phyloP scores from a whole-genome alignment of 495 filamentous ascomycete species.

The Echria macrotheca region DNA sequence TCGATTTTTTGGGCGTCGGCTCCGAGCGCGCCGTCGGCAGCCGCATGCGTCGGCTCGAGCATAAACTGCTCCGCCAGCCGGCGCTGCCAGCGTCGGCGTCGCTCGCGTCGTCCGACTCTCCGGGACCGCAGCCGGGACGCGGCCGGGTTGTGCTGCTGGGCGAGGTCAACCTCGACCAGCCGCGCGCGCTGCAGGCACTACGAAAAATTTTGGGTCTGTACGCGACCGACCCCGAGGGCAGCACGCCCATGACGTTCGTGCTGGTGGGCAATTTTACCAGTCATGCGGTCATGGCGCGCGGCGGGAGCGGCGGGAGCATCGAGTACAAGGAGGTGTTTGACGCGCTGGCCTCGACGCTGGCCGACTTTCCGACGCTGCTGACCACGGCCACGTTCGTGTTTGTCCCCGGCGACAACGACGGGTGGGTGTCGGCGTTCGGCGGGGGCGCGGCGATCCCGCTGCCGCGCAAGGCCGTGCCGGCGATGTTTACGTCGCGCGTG shows the following conservation, averaged over 20 bases:
- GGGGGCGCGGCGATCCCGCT: conserved; percentile 72
- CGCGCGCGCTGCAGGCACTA: conserved; percentile 68
- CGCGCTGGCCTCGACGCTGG: conserved; percentile 71
- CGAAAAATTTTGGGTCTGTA: conserved; percentile 69
- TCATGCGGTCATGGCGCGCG: conserved; percentile 64
- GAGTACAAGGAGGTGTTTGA: conserved; percentile 96
- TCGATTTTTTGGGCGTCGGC: conserved; percentile 89
- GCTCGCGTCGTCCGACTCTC: too few species aligned
- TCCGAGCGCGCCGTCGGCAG: conserved; percentile 79
- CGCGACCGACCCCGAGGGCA: conserved; percentile 51
- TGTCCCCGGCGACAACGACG: conserved; percentile 92
- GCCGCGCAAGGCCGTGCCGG: conserved; percentile 69
- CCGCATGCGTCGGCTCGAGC: conserved; percentile 73
- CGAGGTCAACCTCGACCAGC: conserved; percentile 80
- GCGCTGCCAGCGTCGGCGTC: not conserved
- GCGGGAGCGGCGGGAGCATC: conserved; percentile 66
- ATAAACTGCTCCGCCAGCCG: conserved; percentile 34
- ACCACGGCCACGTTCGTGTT: conserved; percentile 78
- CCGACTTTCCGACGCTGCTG: conserved; percentile 81
- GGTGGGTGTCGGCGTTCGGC: conserved; percentile 81
- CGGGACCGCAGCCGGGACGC: too few species aligned
- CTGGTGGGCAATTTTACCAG: conserved; percentile 81
- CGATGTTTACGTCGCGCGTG: conserved; percentile 80
- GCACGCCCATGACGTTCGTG: conserved; percentile 71
- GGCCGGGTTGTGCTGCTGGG: conserved; percentile 66